phyloP scores from a whole-genome alignment of 257 asterid genomes.

The Linaria vulgaris region DNA sequence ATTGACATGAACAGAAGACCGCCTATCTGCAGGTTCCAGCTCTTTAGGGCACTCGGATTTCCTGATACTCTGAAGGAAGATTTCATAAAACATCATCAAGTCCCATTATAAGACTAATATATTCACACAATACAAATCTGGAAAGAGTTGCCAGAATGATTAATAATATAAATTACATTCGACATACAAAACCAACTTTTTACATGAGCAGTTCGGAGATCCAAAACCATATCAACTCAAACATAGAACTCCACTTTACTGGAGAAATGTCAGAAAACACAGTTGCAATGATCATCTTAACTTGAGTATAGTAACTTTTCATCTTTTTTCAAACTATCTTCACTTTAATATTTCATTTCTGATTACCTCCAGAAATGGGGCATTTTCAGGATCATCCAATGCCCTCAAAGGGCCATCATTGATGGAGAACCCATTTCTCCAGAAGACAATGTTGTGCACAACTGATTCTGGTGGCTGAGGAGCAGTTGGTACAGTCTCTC shows the following conservation, averaged over 20 bases:
- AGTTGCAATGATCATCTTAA: not conserved
- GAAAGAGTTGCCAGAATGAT: not conserved
- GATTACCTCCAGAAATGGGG: slow-evolving; percentile 77
- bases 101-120: slow-evolving; percentile 5
- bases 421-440: slow-evolving; percentile 96
- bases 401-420: slow-evolving; percentile 94
- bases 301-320: not conserved
- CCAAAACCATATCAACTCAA: not conserved
- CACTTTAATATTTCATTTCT: not conserved
- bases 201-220: not conserved
- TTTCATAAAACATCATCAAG: slow-evolving; percentile 5
- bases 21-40: slow-evolving; percentile 82
- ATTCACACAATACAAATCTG: not conserved
- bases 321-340: not conserved
- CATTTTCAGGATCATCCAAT: slow-evolving; percentile 91
- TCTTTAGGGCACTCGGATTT: slow-evolving; percentile 92
- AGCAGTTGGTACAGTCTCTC: slow-evolving; percentile 56
- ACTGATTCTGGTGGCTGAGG: slow-evolving; percentile 77
- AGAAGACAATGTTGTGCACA: slow-evolving; percentile 84
- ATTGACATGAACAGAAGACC: slow-evolving; percentile 71
- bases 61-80: slow-evolving; percentile 68
- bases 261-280: not conserved
- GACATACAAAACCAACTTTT: not conserved
- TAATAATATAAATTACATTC: not conserved
- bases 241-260: no score